Evolutionary conservation across 805 yeast genomes (phyloP).

Genomic region (Yamadazyma olivae): DNA sequence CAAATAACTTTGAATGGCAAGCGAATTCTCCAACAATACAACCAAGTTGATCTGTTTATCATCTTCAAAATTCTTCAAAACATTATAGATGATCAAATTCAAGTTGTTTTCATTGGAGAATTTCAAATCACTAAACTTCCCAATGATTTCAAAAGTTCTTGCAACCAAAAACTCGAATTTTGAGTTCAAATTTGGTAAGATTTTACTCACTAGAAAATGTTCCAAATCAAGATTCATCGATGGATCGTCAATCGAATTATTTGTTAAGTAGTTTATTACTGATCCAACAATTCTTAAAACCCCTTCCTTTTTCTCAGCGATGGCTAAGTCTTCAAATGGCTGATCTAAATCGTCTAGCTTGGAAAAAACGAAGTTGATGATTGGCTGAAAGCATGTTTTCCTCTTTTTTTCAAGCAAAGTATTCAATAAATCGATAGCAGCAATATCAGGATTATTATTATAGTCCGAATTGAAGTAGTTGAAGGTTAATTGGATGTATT

Average conservation of each 20-base stretch:
- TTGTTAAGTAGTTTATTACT: slow-evolving; percentile 53
- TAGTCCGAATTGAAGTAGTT: slow-evolving; percentile 46
- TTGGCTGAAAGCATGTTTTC: slow-evolving; percentile 53
- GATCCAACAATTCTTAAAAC: slow-evolving; percentile 76
- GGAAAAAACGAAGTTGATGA: slow-evolving; percentile 55
- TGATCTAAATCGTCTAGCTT: slow-evolving; percentile 27
- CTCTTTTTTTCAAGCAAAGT: slow-evolving; percentile 71
- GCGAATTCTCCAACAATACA: slow-evolving; percentile 77
- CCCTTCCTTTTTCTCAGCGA: slow-evolving; percentile 69
- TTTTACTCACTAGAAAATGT: slow-evolving; percentile 55
- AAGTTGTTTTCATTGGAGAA: slow-evolving; percentile 33
- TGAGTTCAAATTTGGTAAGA: slow-evolving; percentile 70
- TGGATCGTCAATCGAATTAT: slow-evolving; percentile 34
- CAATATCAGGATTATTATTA: slow-evolving; percentile 65
- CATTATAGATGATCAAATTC: slow-evolving; percentile 29
- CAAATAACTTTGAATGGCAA: slow-evolving; percentile 80
- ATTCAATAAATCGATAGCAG: slow-evolving; percentile 70
- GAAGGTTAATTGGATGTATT: slow-evolving; percentile 72
- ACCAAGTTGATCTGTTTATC: slow-evolving; percentile 46
- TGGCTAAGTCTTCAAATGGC: slow-evolving; percentile 40
- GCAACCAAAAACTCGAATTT: slow-evolving; percentile 69
- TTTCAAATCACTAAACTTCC: slow-evolving; percentile 61
- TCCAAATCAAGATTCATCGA: slow-evolving; percentile 54
- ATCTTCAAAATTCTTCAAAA: slow-evolving; percentile 26
- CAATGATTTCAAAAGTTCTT: slow-evolving; percentile 62